A percentile compares a stretch with the other conserved stretches of the same genome.
These are phyloP conservation scores for Penicillium arizonense DNA, from an alignment of 495 filamentous ascomycete species.

Conservation along the genomic window DNA sequence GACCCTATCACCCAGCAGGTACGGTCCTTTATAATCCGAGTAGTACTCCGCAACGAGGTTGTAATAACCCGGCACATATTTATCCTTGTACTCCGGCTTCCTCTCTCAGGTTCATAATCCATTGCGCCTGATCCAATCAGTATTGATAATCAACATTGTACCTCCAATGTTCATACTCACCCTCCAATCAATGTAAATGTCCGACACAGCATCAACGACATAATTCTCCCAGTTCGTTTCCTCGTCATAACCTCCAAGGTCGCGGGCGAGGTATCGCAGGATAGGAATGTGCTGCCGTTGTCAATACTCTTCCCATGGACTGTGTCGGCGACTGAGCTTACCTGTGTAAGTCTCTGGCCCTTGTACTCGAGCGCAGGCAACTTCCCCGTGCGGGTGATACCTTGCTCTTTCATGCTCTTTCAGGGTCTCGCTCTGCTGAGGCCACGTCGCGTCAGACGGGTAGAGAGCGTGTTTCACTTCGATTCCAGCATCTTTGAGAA, in stretches of 20 bases:
- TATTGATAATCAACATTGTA: not conserved
- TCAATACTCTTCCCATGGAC: too few species aligned
- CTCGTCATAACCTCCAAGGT: conserved; percentile 43
- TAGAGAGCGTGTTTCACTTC: too few species aligned
- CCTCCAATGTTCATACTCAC: conserved; percentile 5
- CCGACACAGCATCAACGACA: conserved; percentile 40
- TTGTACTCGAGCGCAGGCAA: too few species aligned
- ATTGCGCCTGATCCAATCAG: conserved; percentile 14
- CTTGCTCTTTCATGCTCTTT: too few species aligned
- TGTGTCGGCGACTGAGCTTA: too few species aligned
- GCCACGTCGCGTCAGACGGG: too few species aligned
- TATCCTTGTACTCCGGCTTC: conserved; percentile 20
- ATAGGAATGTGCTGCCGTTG: too few species aligned
- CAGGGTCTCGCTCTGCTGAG: too few species aligned
- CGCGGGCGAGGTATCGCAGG: too few species aligned
- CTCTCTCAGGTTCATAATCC: conserved; percentile 19
- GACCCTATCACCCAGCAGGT: conserved; percentile 28
- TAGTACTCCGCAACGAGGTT: conserved; percentile 23
- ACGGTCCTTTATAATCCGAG: conserved; percentile 22
- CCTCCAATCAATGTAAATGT: conserved; percentile 43
- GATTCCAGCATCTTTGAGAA: too few species aligned
- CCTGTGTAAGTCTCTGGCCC: too few species aligned
- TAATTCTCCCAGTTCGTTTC: conserved; percentile 41
- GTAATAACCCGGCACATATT: conserved; percentile 27
- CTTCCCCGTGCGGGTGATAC: too few species aligned